Percentiles rank a stretch among this genome's conserved stretches.
phyloP scores from a whole-genome alignment of 208 protist species.

The Leishmania major region DNA sequence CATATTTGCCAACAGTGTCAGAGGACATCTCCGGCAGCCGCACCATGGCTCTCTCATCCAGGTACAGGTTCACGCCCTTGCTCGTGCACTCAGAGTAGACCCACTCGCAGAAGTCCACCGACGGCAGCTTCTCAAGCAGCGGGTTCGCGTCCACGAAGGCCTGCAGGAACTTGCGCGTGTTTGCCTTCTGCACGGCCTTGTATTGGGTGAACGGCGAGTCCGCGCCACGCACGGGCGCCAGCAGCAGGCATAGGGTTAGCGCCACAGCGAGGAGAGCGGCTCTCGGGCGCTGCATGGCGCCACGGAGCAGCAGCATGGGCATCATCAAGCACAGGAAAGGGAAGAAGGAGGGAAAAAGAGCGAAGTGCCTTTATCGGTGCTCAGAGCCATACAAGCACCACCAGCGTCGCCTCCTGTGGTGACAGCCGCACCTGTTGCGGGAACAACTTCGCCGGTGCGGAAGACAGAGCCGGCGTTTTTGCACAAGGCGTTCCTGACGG shows the following conservation, averaged over 20 bases:
- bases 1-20: background rate
- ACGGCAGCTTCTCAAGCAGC: background rate
- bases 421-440: background rate
- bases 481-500: background rate
- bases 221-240: background rate
- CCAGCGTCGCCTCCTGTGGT: too few relatives aligned
- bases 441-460: background rate
- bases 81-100: background rate
- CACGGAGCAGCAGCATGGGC: background rate
- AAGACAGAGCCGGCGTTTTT: background rate
- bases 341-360: background rate
- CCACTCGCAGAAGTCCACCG: constrained; percentile 25
- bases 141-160: constrained; percentile 4
- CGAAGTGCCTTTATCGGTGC: too few relatives aligned
- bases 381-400: too few relatives aligned
- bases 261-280: background rate
- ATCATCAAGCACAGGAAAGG: background rate
- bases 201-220: constrained; percentile 4
- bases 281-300: background rate
- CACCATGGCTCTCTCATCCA: constrained; percentile 2
- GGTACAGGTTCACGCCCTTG: constrained; percentile 6
- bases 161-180: constrained; percentile 14
- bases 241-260: background rate
- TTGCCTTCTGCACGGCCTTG: constrained; percentile 1
- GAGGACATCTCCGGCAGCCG: constrained; percentile 18